phyloP scores from a whole-genome alignment of 345 rosid genomes.

The Arabis hirsuta region DNA sequence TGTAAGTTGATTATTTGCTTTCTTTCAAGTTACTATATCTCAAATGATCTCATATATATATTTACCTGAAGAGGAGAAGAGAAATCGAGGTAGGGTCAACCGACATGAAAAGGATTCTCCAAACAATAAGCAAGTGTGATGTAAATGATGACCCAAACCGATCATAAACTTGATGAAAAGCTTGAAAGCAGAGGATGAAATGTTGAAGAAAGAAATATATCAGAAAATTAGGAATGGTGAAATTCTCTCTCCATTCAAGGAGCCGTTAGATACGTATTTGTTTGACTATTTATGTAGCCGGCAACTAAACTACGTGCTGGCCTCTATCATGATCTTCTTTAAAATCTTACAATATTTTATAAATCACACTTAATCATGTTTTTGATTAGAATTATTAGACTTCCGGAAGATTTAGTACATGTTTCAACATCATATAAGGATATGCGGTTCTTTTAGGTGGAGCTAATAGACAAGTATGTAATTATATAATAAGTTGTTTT shows the following conservation, averaged over 20 bases:
- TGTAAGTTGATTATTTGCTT: not conserved
- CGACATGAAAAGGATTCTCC: constrained; percentile 10
- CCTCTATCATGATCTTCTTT: constrained; percentile 29
- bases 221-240: constrained; percentile 15
- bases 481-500: constrained; percentile 10
- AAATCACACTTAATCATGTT: constrained; percentile 4
- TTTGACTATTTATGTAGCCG: constrained; percentile 36
- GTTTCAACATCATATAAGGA: constrained; percentile 31
- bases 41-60: too few relatives aligned
- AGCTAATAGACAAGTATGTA: constrained; percentile 31
- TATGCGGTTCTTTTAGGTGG: constrained; percentile 26
- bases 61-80: constrained; percentile 27
- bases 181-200: constrained; percentile 11
- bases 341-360: constrained; percentile 20
- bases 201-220: not conserved
- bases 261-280: constrained; percentile 34
- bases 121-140: constrained; percentile 2
- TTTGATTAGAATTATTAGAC: constrained; percentile 5
- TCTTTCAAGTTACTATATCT: not conserved
- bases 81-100: constrained; percentile 18
- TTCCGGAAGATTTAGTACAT: constrained; percentile 37
- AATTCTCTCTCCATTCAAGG: constrained; percentile 16
- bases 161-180: not conserved
- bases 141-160: constrained; percentile 7
- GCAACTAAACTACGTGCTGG: constrained; percentile 41